A percentile compares a stretch with the other conserved stretches of the same genome.
Conservation (phyloP, 2,329 filamentous ascomycete genomes). For the Sporothrix protearum region DNA sequence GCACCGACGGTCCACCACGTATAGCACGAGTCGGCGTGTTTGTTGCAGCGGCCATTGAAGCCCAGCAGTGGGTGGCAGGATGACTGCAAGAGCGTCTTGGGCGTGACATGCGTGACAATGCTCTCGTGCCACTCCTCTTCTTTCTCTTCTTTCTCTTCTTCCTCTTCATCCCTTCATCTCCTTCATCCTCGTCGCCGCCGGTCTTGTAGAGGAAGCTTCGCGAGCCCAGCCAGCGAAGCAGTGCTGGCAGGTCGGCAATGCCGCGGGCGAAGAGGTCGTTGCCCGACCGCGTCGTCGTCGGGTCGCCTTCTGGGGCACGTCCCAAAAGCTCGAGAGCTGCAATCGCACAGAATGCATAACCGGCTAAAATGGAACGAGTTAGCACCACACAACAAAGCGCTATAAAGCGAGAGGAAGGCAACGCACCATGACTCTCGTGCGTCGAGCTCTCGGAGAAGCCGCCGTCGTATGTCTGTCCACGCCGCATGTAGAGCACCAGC, state of each 20-base stretch:
- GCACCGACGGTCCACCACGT: slow-evolving; percentile 84
- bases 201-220: slow-evolving; percentile 59
- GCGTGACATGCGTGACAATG: slow-evolving; percentile 28
- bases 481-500: slow-evolving; percentile 66
- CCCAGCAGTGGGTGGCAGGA: slow-evolving; percentile 49
- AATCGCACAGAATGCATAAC: slow-evolving; percentile 87
- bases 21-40: slow-evolving; percentile 92
- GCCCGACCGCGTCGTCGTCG: slow-evolving; percentile 31
- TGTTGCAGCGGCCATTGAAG: slow-evolving; percentile 88
- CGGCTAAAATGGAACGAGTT: slow-evolving; percentile 53
- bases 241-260: slow-evolving; percentile 39
- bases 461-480: slow-evolving; percentile 70
- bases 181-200: slow-evolving; percentile 41
- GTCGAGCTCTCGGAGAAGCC: slow-evolving; percentile 74
- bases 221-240: slow-evolving; percentile 53
- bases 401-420: background rate
- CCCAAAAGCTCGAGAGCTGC: slow-evolving; percentile 73
- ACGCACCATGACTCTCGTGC: slow-evolving; percentile 78
- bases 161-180: too few species aligned
- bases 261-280: slow-evolving; percentile 35
- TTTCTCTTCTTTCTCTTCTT: too few species aligned
- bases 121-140: slow-evolving; percentile 38
- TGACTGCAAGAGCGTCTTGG: background rate
- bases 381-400: too few species aligned
- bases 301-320: slow-evolving; percentile 47